Conservation (phyloP, 1,284 basidiomycete species). For the Entoloma clypeatum region DNA sequence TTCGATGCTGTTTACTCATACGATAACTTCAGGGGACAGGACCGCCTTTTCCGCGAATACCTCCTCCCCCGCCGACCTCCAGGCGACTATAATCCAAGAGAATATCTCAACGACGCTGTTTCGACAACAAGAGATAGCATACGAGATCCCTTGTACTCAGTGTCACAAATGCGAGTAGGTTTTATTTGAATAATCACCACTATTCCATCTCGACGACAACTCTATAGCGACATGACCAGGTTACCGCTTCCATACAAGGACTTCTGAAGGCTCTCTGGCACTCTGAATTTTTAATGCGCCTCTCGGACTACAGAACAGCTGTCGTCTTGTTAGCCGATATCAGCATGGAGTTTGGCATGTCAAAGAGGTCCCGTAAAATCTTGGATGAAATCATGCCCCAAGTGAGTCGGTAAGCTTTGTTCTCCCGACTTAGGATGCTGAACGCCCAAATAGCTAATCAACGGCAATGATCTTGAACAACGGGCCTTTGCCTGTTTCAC, state of each 20-base stretch:
- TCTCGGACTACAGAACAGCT: slow-evolving; percentile 61
- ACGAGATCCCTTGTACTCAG: slow-evolving; percentile 56
- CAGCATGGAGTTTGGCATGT: slow-evolving; percentile 71
- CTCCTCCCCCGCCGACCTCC: slow-evolving; percentile 57
- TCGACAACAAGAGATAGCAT: slow-evolving; percentile 44
- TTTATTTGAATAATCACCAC: slow-evolving; percentile 6
- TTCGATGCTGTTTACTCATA: slow-evolving; percentile 2
- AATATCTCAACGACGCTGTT: slow-evolving; percentile 40
- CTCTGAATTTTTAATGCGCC: slow-evolving; percentile 71
- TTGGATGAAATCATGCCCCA: slow-evolving; percentile 78
- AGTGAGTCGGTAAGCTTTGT: slow-evolving; percentile 32
- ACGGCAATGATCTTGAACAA: slow-evolving; percentile 67
- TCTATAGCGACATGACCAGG: slow-evolving; percentile 53
- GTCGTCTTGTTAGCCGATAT: slow-evolving; percentile 71
- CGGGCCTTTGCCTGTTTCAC: slow-evolving; percentile 72
- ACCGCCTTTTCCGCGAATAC: slow-evolving; percentile 58
- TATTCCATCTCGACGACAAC: slow-evolving; percentile 9
- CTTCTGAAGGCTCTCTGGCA: slow-evolving; percentile 72
- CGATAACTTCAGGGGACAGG: slow-evolving; percentile 45
- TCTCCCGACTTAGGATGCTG: slow-evolving; percentile 2
- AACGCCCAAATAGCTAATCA: slow-evolving; percentile 49
- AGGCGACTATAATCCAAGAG: slow-evolving; percentile 45
- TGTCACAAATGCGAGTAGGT: slow-evolving; percentile 59
- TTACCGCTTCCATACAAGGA: slow-evolving; percentile 56
- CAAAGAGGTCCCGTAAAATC: slow-evolving; percentile 56